Conservation (phyloP, 352 stramenopile species). For the Phytopythium mirpurense region DNA sequence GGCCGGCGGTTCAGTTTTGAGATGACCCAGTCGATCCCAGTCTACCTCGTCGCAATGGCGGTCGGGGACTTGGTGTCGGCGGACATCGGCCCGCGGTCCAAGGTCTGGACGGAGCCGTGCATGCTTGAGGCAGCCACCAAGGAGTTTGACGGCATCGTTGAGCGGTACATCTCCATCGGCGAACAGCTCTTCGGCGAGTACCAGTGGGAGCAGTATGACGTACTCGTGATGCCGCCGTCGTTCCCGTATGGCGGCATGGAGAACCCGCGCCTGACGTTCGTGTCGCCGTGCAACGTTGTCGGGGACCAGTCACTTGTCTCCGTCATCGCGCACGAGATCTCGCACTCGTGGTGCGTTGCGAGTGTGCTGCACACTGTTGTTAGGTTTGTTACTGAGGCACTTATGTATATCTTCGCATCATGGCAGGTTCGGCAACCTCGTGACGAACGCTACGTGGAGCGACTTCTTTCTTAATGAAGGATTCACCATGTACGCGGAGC, state of each 20-base stretch:
- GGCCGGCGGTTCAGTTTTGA: conserved; percentile 61
- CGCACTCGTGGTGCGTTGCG: conserved; percentile 59
- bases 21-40: conserved; percentile 79
- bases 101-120: conserved; percentile 78
- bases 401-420: background rate
- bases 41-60: conserved; percentile 82
- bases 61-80: conserved; percentile 71
- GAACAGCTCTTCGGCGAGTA: conserved; percentile 81
- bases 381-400: background rate
- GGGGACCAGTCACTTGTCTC: conserved; percentile 75
- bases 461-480: conserved; percentile 88
- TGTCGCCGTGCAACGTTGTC: conserved; percentile 71
- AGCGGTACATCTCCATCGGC: conserved; percentile 67
- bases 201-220: conserved; percentile 79
- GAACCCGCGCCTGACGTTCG: conserved; percentile 89
- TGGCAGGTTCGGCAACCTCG: conserved; percentile 74
- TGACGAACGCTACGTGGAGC: conserved; percentile 82
- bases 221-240: conserved; percentile 83
- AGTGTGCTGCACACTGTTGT: background rate
- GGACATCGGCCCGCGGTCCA: conserved; percentile 60
- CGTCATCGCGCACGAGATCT: conserved; percentile 78
- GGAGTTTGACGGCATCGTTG: conserved; percentile 73
- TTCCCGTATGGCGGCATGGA: conserved; percentile 99
- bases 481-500: conserved; percentile 86
- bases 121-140: conserved; percentile 69